Evolutionary conservation across 768 basidiomycete genomes (phyloP), one percentile per base, ranked within the genome.

Genomic region (Trametes villosa): DNA sequence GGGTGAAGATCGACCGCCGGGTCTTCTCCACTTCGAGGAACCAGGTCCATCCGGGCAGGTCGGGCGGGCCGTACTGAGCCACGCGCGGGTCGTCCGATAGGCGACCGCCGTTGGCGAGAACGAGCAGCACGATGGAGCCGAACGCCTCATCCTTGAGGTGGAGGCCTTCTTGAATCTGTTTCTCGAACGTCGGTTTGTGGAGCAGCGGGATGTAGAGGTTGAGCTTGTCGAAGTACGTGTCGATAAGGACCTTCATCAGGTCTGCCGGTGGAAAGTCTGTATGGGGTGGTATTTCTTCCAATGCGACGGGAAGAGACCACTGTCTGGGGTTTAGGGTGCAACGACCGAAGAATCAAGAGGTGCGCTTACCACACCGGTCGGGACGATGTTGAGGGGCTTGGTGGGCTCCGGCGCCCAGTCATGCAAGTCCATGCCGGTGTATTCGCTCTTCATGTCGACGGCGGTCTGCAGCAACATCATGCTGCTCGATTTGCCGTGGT

Each of bases 21-120:
- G 74, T 70, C 13, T 67, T 66, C 38, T 79, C 64, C 9, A 79
- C 72, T 45, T 79, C 76, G 26, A 73, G 69, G 49, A 81, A 77
- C 68, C 76, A 83, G 62, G 70, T 71, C 80, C 79, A 81, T 0
- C 80, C 79, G 5, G 77, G 74, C 9, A 73, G n/a, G 1, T 17
- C 72, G 40, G 73, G 70, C 45, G 55, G 46, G 52, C 52, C 31
- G 38, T 68, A 68, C 15, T 65, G 60, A 26, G 76, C 33, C 4
- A 82, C 77, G 9, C 81, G 71, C 0, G 75, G 72, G 67, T 86
- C 81, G 52, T 80, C 70, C 9, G 13, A 70, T 56, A 69, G 79
- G n/a, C 81, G 72, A 1, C 79, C 66, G 9, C 78, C 85, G 53
- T 79, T 68, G 5, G 86, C 85, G 62, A 81, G 83, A 0, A 89